Percentiles rank a stretch among this genome's conserved stretches.
Evolutionary conservation across 306 rosid genomes (phyloP).

Genomic region (Cicer pinnatifidum): DNA sequence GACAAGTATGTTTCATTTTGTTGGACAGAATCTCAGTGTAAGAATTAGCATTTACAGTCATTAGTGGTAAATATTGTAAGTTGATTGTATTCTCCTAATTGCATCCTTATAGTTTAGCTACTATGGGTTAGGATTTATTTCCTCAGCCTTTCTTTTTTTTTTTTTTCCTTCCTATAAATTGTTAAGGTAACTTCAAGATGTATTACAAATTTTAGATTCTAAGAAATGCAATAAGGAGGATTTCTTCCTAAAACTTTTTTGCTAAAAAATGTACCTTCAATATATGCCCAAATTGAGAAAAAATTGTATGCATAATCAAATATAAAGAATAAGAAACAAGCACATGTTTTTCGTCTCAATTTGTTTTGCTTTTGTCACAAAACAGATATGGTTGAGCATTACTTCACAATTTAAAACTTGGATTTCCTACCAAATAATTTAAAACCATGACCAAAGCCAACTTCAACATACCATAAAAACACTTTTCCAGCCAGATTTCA

Average conservation of each 20-base stretch:
- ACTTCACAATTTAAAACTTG: slow-evolving; percentile 29
- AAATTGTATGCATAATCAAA: slow-evolving; percentile 9
- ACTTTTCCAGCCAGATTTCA: slow-evolving; percentile 99
- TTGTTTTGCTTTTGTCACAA: slow-evolving; percentile 13
- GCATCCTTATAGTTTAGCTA: neutral
- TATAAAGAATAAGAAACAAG: slow-evolving; percentile 28
- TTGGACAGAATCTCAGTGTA: no score
- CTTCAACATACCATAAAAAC: slow-evolving; percentile 81
- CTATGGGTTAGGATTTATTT: neutral
- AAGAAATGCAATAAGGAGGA: slow-evolving; percentile 11
- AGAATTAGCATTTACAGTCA: neutral
- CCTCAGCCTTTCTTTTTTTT: neutral
- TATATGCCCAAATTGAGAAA: slow-evolving; percentile 3
- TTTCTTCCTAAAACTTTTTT: slow-evolving; percentile 10
- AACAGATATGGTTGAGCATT: slow-evolving; percentile 30
- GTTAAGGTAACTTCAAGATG: slow-evolving; percentile 3
- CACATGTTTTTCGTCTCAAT: slow-evolving; percentile 11
- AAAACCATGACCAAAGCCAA: slow-evolving; percentile 34
- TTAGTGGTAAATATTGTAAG: neutral
- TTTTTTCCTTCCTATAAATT: neutral
- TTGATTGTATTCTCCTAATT: neutral
- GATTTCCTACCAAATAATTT: slow-evolving; percentile 28
- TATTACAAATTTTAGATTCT: neutral
- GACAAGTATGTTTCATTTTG: slow-evolving; percentile 8
- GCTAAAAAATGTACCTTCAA: slow-evolving; percentile 3